Conservation (phyloP, 768 basidiomycete genomes). For the Calocera viscosa region DNA sequence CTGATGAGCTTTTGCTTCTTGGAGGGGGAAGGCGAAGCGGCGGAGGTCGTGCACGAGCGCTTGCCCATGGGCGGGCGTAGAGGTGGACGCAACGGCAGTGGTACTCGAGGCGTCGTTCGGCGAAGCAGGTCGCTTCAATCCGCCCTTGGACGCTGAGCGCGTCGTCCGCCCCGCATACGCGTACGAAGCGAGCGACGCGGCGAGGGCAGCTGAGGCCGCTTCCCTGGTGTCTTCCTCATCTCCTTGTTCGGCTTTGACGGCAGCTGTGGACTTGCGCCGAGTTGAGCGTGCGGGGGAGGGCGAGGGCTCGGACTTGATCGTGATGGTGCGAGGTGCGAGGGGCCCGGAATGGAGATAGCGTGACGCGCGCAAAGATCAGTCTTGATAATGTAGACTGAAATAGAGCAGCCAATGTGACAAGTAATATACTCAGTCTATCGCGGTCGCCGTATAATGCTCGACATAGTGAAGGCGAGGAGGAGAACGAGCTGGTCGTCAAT, state of each 20-base stretch:
- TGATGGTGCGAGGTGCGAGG: not conserved
- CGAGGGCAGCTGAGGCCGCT: not conserved
- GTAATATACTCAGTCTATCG: too few species aligned
- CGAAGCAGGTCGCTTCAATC: not conserved
- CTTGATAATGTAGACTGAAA: too few species aligned
- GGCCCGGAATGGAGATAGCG: not conserved
- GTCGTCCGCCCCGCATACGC: not conserved
- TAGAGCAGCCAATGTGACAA: too few species aligned
- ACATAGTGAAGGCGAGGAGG: too few species aligned
- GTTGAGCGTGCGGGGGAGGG: not conserved
- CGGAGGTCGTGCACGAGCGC: constrained; percentile 15
- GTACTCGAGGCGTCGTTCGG: not conserved
- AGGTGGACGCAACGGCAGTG: not conserved
- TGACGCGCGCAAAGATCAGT: not conserved
- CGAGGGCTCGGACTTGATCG: not conserved
- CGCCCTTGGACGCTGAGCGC: not conserved
- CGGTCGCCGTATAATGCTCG: too few species aligned
- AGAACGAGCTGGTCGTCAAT: too few species aligned
- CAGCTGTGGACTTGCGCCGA: not conserved
- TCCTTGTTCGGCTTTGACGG: not conserved
- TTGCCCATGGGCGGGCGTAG: not conserved
- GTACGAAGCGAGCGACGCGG: not conserved
- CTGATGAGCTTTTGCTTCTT: constrained; percentile 44
- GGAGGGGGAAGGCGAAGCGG: constrained; percentile 29
- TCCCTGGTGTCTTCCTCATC: not conserved